Evolutionary conservation across 768 basidiomycete species (phyloP), one percentile per base, ranked within the genome.

Genomic region (Amanita polypyramis): DNA sequence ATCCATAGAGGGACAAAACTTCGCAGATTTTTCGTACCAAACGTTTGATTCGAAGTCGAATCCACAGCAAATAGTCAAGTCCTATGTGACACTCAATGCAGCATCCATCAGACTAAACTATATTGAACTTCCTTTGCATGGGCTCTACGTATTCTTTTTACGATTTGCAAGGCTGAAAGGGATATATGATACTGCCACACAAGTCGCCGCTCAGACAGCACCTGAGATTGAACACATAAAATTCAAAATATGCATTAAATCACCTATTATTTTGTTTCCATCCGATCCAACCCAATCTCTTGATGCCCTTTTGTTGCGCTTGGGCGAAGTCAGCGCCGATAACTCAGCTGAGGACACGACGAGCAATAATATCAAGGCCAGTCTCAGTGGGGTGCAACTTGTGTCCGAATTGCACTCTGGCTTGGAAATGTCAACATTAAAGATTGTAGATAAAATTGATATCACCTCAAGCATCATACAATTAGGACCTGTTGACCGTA

Each of bases 211-310:
- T 20, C 90, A 97, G 61, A 74, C 77, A 41, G 96, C 93, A 4
- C 80, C 90, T n/a, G 89, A 88, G 62, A 86, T 94, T n/a, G 83
- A 88, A 55, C 78, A 82, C 44, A 93, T 98, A 87, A 80, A 89
- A 62, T 97, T 93, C 65, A 78, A 91, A 50, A 62, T 98, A n/a
- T 80, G 82, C 20, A 71, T 98, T 58, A 90, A 86, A 65, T 85
- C 93, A 0, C 96, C 96, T 0, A 97, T 99, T 55, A 62, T 98
- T 40, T 70, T 95, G 20, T 82, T 97, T 59, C 96, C 96, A 9
- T 75, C 79, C 6, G 72, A 85, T 58, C 69, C 82, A 2, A 62
- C 72, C 2, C 64, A 60, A 5, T 80, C 82, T 6, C 68, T 64
- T 10, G 89, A 98, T 62, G 68, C 73, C 21, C 69, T 99, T 30